Percentiles rank a stretch among this genome's conserved stretches.
Evolutionary conservation across 1,284 basidiomycete species (phyloP).

Genomic region (Malassezia vespertilionis): DNA sequence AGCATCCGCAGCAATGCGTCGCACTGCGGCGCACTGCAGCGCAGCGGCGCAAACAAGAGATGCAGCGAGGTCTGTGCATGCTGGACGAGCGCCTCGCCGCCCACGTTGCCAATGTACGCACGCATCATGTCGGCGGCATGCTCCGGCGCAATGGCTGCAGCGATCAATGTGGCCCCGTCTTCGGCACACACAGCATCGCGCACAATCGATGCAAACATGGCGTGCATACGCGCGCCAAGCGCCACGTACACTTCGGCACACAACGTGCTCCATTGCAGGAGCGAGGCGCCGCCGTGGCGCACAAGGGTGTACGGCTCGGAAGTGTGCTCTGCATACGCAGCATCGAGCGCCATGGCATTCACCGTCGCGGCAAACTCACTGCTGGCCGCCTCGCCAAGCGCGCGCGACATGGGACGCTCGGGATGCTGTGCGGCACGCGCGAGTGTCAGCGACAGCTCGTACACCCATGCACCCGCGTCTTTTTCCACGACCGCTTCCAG

Average conservation of each 20-base stretch:
- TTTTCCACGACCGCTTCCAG: constrained; percentile 12
- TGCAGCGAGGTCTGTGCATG: not conserved
- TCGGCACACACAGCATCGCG: not conserved
- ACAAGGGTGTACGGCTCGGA: not conserved
- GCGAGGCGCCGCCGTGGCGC: not conserved
- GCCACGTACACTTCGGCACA: not conserved
- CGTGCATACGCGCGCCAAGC: not conserved
- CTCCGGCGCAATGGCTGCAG: not conserved
- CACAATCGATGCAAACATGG: not conserved
- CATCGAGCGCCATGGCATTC: not conserved
- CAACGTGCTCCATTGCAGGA: constrained; percentile 5
- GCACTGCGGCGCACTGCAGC: not conserved
- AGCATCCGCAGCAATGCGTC: not conserved
- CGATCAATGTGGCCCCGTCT: not conserved
- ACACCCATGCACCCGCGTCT: constrained; percentile 11
- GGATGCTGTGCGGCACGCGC: constrained; percentile 10
- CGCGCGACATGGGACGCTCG: constrained; percentile 10
- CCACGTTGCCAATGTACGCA: not conserved
- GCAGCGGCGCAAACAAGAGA: not conserved
- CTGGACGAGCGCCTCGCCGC: constrained; percentile 3
- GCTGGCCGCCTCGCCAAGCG: constrained; percentile 10
- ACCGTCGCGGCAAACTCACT: constrained; percentile 8
- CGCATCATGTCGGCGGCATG: not conserved
- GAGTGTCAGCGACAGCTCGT: constrained; percentile 4
- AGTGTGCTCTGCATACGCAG: not conserved